phyloP scores from a whole-genome alignment of 306 rosid genomes.

The Dryas octopetala region DNA sequence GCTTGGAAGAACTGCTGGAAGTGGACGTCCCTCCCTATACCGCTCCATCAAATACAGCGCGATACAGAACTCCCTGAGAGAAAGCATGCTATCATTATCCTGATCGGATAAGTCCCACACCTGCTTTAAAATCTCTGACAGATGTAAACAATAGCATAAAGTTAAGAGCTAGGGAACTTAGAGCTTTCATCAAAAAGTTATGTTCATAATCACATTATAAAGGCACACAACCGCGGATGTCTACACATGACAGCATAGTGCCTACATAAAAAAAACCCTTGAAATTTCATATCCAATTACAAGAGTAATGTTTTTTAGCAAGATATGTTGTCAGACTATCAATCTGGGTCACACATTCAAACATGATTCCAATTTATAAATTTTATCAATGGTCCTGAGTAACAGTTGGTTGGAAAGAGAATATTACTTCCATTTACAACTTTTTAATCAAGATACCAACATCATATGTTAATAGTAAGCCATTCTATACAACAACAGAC shows the following conservation, averaged over 20 bases:
- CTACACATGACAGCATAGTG: neutral
- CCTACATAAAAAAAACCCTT: neutral
- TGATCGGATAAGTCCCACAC: constrained; percentile 99
- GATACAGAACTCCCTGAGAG: constrained; percentile 90
- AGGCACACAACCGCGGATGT: neutral
- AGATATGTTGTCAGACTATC: neutral
- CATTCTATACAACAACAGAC: constrained; percentile 1
- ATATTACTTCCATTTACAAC: neutral
- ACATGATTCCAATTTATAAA: neutral
- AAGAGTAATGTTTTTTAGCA: neutral
- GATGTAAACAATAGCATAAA: constrained; percentile 38
- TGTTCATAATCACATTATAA: constrained; percentile 8
- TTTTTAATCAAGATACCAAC: neutral
- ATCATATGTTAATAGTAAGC: constrained; percentile 2
- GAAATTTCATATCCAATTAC: neutral
- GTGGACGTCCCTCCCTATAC: constrained; percentile 82
- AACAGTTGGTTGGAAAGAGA: neutral
- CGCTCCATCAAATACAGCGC: constrained; percentile 97
- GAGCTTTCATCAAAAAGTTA: constrained; percentile 23
- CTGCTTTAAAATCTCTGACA: constrained; percentile 93
- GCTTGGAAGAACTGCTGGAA: constrained; percentile 79
- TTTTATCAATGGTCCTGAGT: neutral
- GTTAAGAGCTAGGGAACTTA: constrained; percentile 38
- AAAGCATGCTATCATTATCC: constrained; percentile 98
- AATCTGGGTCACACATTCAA: neutral